Base-by-base conservation (phyloP, 805 yeast species). In the Candida incommunis region DNA sequence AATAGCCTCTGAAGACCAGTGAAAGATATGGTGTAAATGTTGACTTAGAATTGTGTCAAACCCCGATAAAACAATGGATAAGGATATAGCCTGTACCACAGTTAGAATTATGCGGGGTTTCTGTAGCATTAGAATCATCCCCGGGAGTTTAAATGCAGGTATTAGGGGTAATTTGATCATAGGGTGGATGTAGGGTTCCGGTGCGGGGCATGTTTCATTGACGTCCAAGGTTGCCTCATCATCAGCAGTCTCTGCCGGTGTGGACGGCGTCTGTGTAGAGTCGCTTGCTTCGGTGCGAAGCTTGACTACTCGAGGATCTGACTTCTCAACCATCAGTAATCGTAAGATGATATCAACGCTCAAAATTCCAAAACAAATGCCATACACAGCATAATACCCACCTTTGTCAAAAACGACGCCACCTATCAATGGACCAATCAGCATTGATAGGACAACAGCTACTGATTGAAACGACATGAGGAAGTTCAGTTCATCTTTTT, bases 371-470 rank as follows among this genome's bases (percentile, higher is more conserved):
- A 61, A 62, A 29, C 55, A 51, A 15, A 61, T 49, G 20, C 51
- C 55, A 40, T 51, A 61, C 3, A 62, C 63, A 5, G 63, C 50
- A 35, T 55, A 56, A 40, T 61, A 62, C 2, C 66, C 66, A 2
- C 54, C 53, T 13, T 42, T 47, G 11, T 52, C 55, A 42, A 61
- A 62, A n/a, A 61, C 51, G 11, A 61, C 45, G 3, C 66, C 66
- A 15, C 66, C 66, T 3, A 62, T 42, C 7, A 61, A 40, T 4
- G 66, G 66, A 5, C 66, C 65, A 20, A 58, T 34, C 21, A 61
- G 50, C 5, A 49, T 49, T 9, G 63, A 66, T 29, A 61, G 21
- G 21, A 59, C 50, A 48, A 57, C 47, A 3, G 55, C 60, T 21
- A 54, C 45, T n/a, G 58, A 57, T 2, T 61, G 61, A 43, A 54